Evolutionary conservation across 2,329 filamentous ascomycete species (phyloP).

Genomic region (Cryphonectria japonica): DNA sequence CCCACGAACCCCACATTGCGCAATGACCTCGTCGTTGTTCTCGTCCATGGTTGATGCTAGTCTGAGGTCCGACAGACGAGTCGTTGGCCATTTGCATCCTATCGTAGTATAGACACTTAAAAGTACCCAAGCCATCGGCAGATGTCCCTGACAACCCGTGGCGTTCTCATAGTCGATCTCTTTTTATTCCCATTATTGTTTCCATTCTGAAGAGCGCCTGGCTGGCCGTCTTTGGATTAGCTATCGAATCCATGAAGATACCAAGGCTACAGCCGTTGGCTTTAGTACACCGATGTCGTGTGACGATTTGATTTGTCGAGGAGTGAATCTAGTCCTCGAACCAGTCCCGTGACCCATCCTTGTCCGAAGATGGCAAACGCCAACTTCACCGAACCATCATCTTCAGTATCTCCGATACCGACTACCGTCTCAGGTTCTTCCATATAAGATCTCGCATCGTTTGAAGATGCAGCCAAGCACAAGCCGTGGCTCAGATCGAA

Average conservation of each 20-base stretch:
- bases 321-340: not conserved
- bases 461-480: not conserved
- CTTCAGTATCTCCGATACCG: not conserved
- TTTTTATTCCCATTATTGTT: not conserved
- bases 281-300: not conserved
- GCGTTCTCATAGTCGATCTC: not conserved
- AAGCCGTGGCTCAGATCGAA: not conserved
- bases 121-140: not conserved
- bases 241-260: not conserved
- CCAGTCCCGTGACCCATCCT: not conserved
- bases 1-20: not conserved
- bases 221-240: not conserved
- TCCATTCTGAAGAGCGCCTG: not conserved
- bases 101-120: not conserved
- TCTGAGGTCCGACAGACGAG: not conserved
- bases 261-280: not conserved
- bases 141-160: not conserved
- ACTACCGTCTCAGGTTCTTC: not conserved
- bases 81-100: not conserved
- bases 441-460: not conserved
- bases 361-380: not conserved
- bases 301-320: not conserved
- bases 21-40: not conserved
- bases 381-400: not conserved
- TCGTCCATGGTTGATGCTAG: not conserved